These are phyloP conservation scores for Arachnopeziza araneosa DNA, from an alignment of 2,329 filamentous ascomycete species.

Conservation along the genomic window DNA sequence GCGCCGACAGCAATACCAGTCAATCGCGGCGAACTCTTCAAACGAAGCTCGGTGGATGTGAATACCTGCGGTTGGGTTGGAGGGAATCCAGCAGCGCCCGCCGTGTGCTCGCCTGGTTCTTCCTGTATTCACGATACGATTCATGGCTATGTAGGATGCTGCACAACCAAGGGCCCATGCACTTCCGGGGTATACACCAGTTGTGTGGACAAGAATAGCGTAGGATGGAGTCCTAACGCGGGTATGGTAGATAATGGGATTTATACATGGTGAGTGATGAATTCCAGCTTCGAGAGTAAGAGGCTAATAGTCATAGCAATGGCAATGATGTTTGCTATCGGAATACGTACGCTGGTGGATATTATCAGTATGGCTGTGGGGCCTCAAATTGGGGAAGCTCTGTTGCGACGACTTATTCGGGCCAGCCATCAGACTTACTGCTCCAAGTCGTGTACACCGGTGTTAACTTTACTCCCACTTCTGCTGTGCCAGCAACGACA, in stretches of 20 bases:
- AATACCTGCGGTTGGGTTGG: conserved; percentile 29
- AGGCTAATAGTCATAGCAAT: conserved; percentile 20
- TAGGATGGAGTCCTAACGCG: conserved; percentile 18
- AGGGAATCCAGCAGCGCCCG: conserved; percentile 18
- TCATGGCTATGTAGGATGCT: conserved; percentile 26
- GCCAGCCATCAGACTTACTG: conserved; percentile 22
- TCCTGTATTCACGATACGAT: conserved; percentile 27
- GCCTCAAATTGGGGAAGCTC: conserved; percentile 18
- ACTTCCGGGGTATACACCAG: conserved; percentile 27
- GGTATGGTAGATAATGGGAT: conserved; percentile 24
- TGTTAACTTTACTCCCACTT: conserved; percentile 18
- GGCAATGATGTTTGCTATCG: conserved; percentile 21
- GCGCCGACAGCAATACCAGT: conserved; percentile 20
- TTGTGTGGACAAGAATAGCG: conserved; percentile 25
- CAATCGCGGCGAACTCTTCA: conserved; percentile 21
- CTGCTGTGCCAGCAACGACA: conserved; percentile 4
- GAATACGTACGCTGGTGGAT: conserved; percentile 25
- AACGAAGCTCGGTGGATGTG: conserved; percentile 19
- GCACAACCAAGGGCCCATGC: conserved; percentile 25
- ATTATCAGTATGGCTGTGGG: conserved; percentile 27
- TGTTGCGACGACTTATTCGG: conserved; percentile 23
- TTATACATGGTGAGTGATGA: conserved; percentile 24
- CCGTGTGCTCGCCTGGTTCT: conserved; percentile 23
- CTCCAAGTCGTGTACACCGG: conserved; percentile 27
- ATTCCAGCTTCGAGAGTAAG: background rate